Evolutionary conservation across 2,329 filamentous ascomycete species (phyloP), one percentile per base, ranked within the genome.

Genomic region (Ophiocordyceps camponoti-floridani): DNA sequence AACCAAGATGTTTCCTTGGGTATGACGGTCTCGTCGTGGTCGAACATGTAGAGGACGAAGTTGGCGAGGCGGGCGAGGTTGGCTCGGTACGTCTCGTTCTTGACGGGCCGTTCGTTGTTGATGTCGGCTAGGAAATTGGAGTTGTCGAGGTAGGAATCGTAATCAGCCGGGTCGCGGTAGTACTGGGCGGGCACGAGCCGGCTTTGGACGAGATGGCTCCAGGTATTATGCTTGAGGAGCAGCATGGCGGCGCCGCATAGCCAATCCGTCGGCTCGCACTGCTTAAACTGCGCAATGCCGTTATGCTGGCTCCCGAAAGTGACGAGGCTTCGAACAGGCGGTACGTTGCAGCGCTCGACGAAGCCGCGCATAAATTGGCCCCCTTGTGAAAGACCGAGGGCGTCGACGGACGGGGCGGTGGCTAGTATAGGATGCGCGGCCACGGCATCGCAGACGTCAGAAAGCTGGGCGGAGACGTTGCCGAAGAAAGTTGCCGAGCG

Each of bases 1-100:
- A 96, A 98, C 84, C 87, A 95, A 5, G 81, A 73, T 38, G 79
- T 84, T 70, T 95, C 83, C 69, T 89, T 94, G 38, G 91, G 91
- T 43, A 94, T 75, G 30, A 89, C 85, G 26, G 84, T 85, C 33
- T 69, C 77, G 63, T 98, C 91, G 12, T 94, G 77, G 49, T 79
- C 79, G 57, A 96, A 98, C 62, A 94, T 67, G 59, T 84, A 87
- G 82, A 96, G 84, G 50, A 84, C 85, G 50, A 96, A 82, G 53
- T 81, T 82, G 54, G 83, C 75, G 57, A 98, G 59, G 31, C 56
- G 62, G 8, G 70, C 72, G 42, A 98, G 52, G 56, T 89, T 83
- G 53, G 72, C 62, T 57, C 73, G 78, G 61, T 96, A 98, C 12
- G 65, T 70, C 33, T 62, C 55, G 55, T 87, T 94, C 73, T 93